Conservation (phyloP, 495 filamentous ascomycete species). For the Chaetomidium leptoderma region DNA sequence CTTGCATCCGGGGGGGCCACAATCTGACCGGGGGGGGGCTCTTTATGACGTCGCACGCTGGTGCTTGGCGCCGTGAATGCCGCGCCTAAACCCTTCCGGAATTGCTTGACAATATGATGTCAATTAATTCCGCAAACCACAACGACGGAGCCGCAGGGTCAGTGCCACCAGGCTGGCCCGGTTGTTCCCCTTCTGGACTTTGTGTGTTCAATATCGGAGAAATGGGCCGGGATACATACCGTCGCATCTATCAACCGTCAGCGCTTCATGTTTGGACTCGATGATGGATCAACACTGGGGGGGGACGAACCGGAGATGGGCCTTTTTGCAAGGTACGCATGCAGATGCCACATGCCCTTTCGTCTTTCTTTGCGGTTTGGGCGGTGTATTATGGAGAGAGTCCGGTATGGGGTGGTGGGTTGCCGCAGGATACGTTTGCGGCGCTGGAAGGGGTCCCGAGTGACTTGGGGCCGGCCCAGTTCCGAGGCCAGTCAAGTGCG, state of each 20-base stretch:
- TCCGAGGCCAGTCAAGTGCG: constrained; percentile 36
- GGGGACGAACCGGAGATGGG: constrained; percentile 64
- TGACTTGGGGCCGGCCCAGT: constrained; percentile 7
- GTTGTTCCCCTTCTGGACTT: constrained; percentile 19
- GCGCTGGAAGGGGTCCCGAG: constrained; percentile 28
- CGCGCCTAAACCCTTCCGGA: constrained; percentile 31
- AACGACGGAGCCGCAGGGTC: constrained; percentile 25
- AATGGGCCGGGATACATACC: constrained; percentile 40
- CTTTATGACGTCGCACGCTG: constrained; percentile 28
- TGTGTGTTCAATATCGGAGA: constrained; percentile 18
- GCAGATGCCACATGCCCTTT: constrained; percentile 97
- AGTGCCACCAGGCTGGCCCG: constrained; percentile 23
- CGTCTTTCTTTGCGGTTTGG: constrained; percentile 73
- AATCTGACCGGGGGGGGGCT: constrained; percentile 15
- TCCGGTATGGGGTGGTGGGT: constrained; percentile 35
- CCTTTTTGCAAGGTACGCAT: constrained; percentile 95
- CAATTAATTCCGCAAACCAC: constrained; percentile 29
- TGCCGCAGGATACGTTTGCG: constrained; percentile 34
- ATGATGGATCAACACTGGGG: neutral
- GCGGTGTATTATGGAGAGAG: constrained; percentile 39
- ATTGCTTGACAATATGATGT: constrained; percentile 32
- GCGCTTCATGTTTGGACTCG: constrained; percentile 7
- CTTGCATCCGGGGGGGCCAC: constrained; percentile 14
- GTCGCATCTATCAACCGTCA: constrained; percentile 42
- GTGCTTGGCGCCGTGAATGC: constrained; percentile 28